Evolutionary conservation across 1,139 yeast species (phyloP).

Genomic region (Yamadazyma diddensiae): DNA sequence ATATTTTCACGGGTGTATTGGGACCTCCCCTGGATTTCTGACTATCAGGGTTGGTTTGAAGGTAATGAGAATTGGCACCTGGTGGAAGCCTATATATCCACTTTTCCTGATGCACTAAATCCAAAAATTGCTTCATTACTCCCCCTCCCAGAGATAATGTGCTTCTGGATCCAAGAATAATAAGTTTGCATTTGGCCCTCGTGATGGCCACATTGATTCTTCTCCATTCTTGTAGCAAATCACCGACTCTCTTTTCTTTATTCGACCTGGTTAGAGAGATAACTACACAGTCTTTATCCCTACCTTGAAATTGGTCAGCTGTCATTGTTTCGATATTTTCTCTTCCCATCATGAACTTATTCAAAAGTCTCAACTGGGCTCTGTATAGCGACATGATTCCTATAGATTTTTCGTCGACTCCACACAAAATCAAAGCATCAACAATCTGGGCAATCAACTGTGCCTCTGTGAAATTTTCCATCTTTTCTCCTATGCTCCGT

Average conservation of each 20-base stretch:
- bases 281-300: slow-evolving; percentile 88
- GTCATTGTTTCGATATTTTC: slow-evolving; percentile 72
- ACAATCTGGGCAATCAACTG: slow-evolving; percentile 61
- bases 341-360: slow-evolving; percentile 36
- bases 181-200: slow-evolving; percentile 78
- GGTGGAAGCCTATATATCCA: slow-evolving; percentile 65
- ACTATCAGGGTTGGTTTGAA: neutral
- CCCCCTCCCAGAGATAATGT: slow-evolving; percentile 53
- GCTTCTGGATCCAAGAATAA: slow-evolving; percentile 73
- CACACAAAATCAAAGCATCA: slow-evolving; percentile 55
- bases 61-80: slow-evolving; percentile 28
- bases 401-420: slow-evolving; percentile 56
- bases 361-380: slow-evolving; percentile 66
- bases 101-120: slow-evolving; percentile 51
- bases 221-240: slow-evolving; percentile 82
- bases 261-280: slow-evolving; percentile 87
- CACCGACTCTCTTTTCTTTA: slow-evolving; percentile 65
- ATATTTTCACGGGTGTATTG: slow-evolving; percentile 20
- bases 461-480: slow-evolving; percentile 73
- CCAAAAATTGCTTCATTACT: slow-evolving; percentile 61
- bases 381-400: slow-evolving; percentile 91
- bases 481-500: slow-evolving; percentile 55
- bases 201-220: slow-evolving; percentile 93
- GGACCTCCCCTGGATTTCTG: neutral
- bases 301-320: slow-evolving; percentile 94